A percentile compares a stretch with the other conserved stretches of the same genome.
These are phyloP conservation scores for Skeletonema grethae DNA, from an alignment of 108 stramenopile species.

Conservation along the genomic window DNA sequence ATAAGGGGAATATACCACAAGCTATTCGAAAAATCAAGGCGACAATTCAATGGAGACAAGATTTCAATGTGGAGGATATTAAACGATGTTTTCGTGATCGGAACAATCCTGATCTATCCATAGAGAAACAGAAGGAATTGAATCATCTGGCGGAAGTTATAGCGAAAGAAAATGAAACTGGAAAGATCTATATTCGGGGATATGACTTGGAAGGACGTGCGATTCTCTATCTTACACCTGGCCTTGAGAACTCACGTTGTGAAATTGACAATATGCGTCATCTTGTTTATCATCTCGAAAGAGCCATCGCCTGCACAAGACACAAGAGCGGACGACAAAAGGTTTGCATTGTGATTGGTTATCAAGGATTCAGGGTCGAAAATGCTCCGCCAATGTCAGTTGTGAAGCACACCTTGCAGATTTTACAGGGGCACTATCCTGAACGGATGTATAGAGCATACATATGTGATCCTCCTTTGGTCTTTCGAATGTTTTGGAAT, in stretches of 20 bases:
- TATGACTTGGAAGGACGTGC: constrained; percentile 83
- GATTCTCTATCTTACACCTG: constrained; percentile 86
- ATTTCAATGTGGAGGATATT: constrained; percentile 75
- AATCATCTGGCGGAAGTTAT: constrained; percentile 47
- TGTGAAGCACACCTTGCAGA: constrained; percentile 70
- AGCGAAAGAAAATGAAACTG: constrained; percentile 69
- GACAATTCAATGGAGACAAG: constrained; percentile 82
- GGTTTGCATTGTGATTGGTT: constrained; percentile 88
- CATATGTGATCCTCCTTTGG: constrained; percentile 82
- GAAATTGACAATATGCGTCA: constrained; percentile 84
- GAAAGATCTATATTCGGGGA: constrained; percentile 88
- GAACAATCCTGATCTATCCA: constrained; percentile 2
- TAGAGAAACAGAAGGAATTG: constrained; percentile 27
- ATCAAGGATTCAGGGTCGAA: constrained; percentile 69
- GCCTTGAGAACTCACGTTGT: constrained; percentile 79
- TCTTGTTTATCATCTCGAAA: constrained; percentile 89
- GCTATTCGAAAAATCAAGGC: constrained; percentile 67
- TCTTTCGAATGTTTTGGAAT: constrained; percentile 86
- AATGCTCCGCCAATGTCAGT: constrained; percentile 84
- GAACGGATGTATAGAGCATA: constrained; percentile 85
- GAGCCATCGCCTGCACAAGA: constrained; percentile 80
- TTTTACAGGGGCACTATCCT: constrained; percentile 90
- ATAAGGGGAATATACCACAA: constrained; percentile 68
- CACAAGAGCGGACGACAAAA: constrained; percentile 67
- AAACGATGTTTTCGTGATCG: constrained; percentile 34